phyloP scores from a whole-genome alignment of 768 basidiomycete genomes.

The Lactarius quietus region DNA sequence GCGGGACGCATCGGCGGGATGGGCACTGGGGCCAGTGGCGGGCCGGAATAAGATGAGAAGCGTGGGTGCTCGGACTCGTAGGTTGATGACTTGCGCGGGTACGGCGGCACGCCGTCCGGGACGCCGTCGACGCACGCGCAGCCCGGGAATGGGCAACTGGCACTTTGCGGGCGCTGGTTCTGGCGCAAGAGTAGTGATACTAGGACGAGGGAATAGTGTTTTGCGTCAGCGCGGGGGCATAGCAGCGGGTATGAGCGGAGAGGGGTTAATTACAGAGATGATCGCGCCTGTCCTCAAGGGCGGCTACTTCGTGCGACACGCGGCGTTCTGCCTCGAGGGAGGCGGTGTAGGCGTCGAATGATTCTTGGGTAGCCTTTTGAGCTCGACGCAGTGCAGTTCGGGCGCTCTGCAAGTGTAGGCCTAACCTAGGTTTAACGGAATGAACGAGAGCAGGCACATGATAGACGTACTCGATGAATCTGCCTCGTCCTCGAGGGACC shows the following conservation, averaged over 20 bases:
- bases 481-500: slow-evolving; percentile 24
- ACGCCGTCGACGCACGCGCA: slow-evolving; percentile 15
- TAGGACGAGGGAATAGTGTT: not conserved
- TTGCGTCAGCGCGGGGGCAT: not conserved
- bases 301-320: slow-evolving; percentile 20
- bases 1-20: slow-evolving; percentile 22
- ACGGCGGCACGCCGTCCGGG: slow-evolving; percentile 16
- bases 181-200: slow-evolving; percentile 26
- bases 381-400: slow-evolving; percentile 24
- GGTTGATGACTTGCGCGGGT: slow-evolving; percentile 20
- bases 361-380: slow-evolving; percentile 25
- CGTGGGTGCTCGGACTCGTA: slow-evolving; percentile 21
- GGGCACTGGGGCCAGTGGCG: not conserved
- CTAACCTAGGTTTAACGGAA: not conserved
- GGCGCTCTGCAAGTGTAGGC: slow-evolving; percentile 19
- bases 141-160: slow-evolving; percentile 15
- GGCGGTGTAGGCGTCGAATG: slow-evolving; percentile 22
- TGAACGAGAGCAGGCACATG: not conserved
- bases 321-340: slow-evolving; percentile 24
- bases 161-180: slow-evolving; percentile 20
- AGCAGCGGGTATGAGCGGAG: not conserved
- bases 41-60: slow-evolving; percentile 11
- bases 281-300: slow-evolving; percentile 24
- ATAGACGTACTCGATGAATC: slow-evolving; percentile 19
- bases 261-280: slow-evolving; percentile 21